Base-by-base conservation (phyloP, 1,139 yeast genomes). In the Candida smagusa region DNA sequence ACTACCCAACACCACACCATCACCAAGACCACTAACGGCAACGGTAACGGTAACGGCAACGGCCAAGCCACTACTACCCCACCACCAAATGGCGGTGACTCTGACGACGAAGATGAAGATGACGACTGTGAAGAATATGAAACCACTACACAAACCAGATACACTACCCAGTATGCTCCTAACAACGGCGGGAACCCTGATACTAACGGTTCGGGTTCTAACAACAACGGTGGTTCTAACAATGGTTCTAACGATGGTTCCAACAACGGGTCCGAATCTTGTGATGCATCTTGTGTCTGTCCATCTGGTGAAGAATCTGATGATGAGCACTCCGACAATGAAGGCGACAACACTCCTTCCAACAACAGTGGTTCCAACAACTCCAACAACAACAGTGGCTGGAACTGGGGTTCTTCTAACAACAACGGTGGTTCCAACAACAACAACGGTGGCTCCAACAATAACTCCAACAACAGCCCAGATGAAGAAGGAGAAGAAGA, bases 401-500 rank as follows among this genome's bases (percentile, higher is more conserved):
- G 11, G 9, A 23, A 23, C 26, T 23, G 11, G 9, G 29, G 29
- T 5, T 27, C 29, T 6, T 8, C 9, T 13, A 27, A 12, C 29
- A 9, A n/a, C 12, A 11, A 11, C 12, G 4, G 29, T 11, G 29
- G 29, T 8, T 11, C 12, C 6, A 27, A 27, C 19, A 16, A 5
- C 32, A 21, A 30, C 32, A 22, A 30, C 22, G 12, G 22, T 22
- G 32, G 24, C 7, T 19, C 12, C 11, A 22, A 30, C 12, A 22
- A n/a, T 6, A 12, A 12, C 12, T 27, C 29, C 16, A 12, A 12
- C 29, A 27, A 27, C 29, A 43, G 57, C 44, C 4, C 44, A 26
- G 56, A 54, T 41, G 55, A 59, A 35, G 29, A 27, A n/a, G 29
- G 12, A 11, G 29, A 27, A 8, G 29, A 27, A 11, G 29, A 27